Percentiles rank a stretch among this genome's conserved stretches.
Conservation (phyloP, 1,284 basidiomycete species). For the Phellopilus nigrolimitatus region DNA sequence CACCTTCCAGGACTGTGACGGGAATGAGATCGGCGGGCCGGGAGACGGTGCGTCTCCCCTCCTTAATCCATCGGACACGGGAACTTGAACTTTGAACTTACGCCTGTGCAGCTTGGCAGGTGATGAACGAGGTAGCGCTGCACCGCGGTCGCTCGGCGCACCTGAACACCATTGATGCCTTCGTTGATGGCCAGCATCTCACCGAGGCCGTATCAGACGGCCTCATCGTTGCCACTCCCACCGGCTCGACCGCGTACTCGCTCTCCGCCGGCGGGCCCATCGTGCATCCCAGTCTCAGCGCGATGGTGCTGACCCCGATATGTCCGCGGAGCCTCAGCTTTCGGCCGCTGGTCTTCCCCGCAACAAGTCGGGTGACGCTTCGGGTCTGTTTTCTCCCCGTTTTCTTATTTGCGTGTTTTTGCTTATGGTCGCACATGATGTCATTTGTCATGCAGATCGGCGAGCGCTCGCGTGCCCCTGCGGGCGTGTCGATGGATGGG, state of each 20-base stretch:
- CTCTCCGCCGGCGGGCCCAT: slow-evolving; percentile 95
- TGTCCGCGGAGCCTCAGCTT: slow-evolving; percentile 93
- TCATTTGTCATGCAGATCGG: slow-evolving; percentile 57
- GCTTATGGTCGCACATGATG: slow-evolving; percentile 6
- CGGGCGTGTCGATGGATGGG: slow-evolving; percentile 92
- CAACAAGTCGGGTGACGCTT: slow-evolving; percentile 76
- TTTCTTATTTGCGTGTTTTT: neutral
- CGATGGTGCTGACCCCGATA: slow-evolving; percentile 90
- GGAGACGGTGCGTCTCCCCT: slow-evolving; percentile 39
- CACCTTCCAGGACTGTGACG: slow-evolving; percentile 62
- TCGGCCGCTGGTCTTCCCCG: slow-evolving; percentile 86
- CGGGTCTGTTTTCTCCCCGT: slow-evolving; percentile 52
- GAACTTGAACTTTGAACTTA: slow-evolving; percentile 10
- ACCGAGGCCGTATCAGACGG: slow-evolving; percentile 96
- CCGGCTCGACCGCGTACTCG: slow-evolving; percentile 96
- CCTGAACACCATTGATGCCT: slow-evolving; percentile 91
- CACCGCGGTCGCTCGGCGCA: slow-evolving; percentile 92
- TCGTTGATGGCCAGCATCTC: slow-evolving; percentile 92
- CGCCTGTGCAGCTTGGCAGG: slow-evolving; percentile 70
- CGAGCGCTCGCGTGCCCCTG: slow-evolving; percentile 77
- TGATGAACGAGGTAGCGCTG: slow-evolving; percentile 95
- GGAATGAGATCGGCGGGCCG: slow-evolving; percentile 49
- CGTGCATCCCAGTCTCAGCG: slow-evolving; percentile 88
- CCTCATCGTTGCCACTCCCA: slow-evolving; percentile 92
- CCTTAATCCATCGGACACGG: neutral